Percentiles rank a stretch among this genome's conserved stretches.
Conservation (phyloP, 2,329 filamentous ascomycete species). For the Beauveria bassiana region DNA sequence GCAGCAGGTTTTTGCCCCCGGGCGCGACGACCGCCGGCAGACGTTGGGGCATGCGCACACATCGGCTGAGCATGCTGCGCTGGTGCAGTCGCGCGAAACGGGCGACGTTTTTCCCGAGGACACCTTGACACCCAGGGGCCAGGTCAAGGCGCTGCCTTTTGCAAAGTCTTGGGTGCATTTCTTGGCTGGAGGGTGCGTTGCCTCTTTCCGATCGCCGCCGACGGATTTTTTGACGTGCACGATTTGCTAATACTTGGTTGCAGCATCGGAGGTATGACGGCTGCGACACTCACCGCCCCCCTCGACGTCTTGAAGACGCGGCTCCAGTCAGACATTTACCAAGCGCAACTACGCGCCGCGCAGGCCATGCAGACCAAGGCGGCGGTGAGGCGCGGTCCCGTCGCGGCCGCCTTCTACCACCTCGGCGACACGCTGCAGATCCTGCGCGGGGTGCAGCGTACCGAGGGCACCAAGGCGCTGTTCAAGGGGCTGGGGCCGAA, state of each 20-base stretch:
- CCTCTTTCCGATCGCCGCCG: background rate
- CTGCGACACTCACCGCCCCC: slow-evolving; percentile 85
- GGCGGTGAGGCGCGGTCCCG: slow-evolving; percentile 47
- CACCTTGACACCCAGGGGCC: slow-evolving; percentile 20
- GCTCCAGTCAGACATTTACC: slow-evolving; percentile 91
- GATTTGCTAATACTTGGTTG: slow-evolving; percentile 13
- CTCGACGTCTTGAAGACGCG: slow-evolving; percentile 92
- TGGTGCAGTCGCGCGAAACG: slow-evolving; percentile 54
- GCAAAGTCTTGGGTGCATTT: slow-evolving; percentile 88
- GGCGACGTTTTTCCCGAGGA: slow-evolving; percentile 46
- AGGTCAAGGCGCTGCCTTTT: slow-evolving; percentile 39
- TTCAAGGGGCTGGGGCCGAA: slow-evolving; percentile 94
- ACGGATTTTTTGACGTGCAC: background rate
- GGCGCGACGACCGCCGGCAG: slow-evolving; percentile 22
- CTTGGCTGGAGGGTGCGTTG: slow-evolving; percentile 74
- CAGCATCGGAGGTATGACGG: slow-evolving; percentile 83
- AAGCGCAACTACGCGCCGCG: slow-evolving; percentile 65
- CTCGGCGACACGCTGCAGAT: slow-evolving; percentile 83
- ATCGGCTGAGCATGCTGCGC: slow-evolving; percentile 28
- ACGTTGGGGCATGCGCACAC: slow-evolving; percentile 22
- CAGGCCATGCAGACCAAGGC: slow-evolving; percentile 51
- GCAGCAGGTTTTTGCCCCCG: slow-evolving; percentile 22
- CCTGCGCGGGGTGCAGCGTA: slow-evolving; percentile 67
- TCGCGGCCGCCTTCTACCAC: slow-evolving; percentile 63
- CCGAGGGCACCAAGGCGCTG: slow-evolving; percentile 77